Evolutionary conservation across 2,329 filamentous ascomycete genomes (phyloP), one percentile per base, ranked within the genome.

Genomic region (Trichoderma sp.): DNA sequence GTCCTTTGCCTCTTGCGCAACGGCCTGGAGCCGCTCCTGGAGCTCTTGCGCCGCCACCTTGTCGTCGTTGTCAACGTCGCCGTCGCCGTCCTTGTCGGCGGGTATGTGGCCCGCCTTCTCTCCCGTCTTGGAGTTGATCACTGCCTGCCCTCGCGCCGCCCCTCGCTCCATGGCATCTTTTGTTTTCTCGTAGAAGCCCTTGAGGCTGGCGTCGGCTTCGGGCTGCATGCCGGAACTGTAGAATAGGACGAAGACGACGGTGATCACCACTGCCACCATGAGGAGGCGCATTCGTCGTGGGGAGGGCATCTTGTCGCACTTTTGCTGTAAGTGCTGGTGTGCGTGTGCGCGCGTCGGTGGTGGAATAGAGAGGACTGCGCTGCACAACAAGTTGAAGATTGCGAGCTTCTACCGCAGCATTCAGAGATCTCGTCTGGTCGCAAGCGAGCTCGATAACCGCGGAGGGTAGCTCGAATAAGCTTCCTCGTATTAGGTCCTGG

Each of bases 191-290:
- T 89, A 89, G 73, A 90, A 90, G 74, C 87, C 87, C 54, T 83
- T 81, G 2, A 83, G 24, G 51, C 49, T 52, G 39, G 37, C 52
- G 65, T 74, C 43, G 80, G 79, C 61, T 76, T 78, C 34, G 54
- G 80, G 84, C 59, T 82, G 82, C 70, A 81, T 78, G 39, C 83
- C 82, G n/a, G 85, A 86, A 24, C 90, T 90, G 77, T 93, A 90
- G 82, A 95, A 93, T 73, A 96, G 83, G 66, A 91, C 81, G 56
- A 90, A 84, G 73, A 95, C 80, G 70, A 95, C 80, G 69, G 87
- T 83, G 72, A 89, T 83, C 73, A 94, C 73, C 68, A 89, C 83
- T 68, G 90, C 83, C 75, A 94, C 82, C 72, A 87, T 82, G 68
- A 93, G 81, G 73, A 91, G 82, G 76, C 90, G 89, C 74, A 93